Evolutionary conservation across 1,139 yeast genomes (phyloP).

Genomic region (Spencermartinsiella ligniputridi): DNA sequence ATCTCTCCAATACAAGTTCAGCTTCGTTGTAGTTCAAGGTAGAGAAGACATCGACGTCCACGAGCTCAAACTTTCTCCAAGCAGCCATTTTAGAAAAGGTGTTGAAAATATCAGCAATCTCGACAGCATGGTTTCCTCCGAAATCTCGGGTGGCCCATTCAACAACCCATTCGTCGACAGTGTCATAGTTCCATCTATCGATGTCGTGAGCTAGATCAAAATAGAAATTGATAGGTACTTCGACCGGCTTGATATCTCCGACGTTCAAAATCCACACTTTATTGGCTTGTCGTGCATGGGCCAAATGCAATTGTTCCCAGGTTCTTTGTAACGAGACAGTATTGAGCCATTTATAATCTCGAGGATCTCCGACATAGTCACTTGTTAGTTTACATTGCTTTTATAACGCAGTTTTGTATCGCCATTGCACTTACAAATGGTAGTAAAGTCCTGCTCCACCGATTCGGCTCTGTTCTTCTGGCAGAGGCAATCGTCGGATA

Average conservation of each 20-base stretch:
- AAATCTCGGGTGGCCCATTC: conserved; percentile 18
- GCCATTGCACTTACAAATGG: conserved; percentile 12
- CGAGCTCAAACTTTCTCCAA: conserved; percentile 19
- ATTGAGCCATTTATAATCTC: conserved; percentile 21
- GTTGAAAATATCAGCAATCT: conserved; percentile 16
- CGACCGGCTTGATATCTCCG: conserved; percentile 22
- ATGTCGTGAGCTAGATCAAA: conserved; percentile 21
- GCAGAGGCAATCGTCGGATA: conserved; percentile 19
- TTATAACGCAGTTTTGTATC: too few species aligned
- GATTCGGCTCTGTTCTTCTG: conserved; percentile 11
- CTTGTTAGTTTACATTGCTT: conserved; percentile 1
- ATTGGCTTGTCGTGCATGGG: conserved; percentile 16
- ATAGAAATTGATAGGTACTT: conserved; percentile 18
- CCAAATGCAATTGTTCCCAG: conserved; percentile 20
- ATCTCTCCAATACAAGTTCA: conserved; percentile 12
- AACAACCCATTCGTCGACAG: conserved; percentile 14
- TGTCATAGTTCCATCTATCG: conserved; percentile 14
- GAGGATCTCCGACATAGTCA: conserved; percentile 22
- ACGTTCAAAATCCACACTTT: conserved; percentile 21
- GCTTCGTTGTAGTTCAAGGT: conserved; percentile 19
- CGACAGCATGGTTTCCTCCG: conserved; percentile 13
- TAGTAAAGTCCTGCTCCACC: conserved; percentile 23
- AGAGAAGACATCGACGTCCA: conserved; percentile 14
- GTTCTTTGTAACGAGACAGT: conserved; percentile 18
- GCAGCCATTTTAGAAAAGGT: conserved; percentile 16